Evolutionary conservation across 441 rosid genomes (phyloP), one percentile per base, ranked within the genome.

Genomic region (Croton setiger): DNA sequence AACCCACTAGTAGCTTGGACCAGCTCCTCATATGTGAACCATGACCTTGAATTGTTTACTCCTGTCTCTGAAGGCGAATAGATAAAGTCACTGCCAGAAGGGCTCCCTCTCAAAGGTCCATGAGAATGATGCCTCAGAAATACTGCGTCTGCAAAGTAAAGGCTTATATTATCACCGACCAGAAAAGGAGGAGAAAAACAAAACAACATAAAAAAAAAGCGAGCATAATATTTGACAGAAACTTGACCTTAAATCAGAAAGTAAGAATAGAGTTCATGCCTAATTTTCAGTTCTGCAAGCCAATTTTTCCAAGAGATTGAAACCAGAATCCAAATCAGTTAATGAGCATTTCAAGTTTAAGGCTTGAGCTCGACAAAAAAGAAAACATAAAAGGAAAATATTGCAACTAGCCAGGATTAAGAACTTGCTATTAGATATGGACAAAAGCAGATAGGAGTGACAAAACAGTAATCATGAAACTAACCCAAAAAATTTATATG

Each of bases 11-110:
- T 92, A 57, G 92, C 97, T 74, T 75, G 84, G 49, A 73, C 67
- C 63, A 94, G 85, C 59, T 94, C 99, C 4, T 86, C 90, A 70
- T 88, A 94, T 0, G 97, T 80, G 80, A 87, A 88, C 89, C 90
- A 83, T 48, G 90, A 75, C 79, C 80, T 84, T 59, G 92, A 90
- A 74, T 83, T 85, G 74, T 76, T 82, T 60, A 82, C 80, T 41
- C 90, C 86, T 23, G 87, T 66, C 61, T 85, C 87, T 39, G 89
- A 68, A 1, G 84, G 80, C 0, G 88, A 80, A 75, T 77, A 78
- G 21, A 78, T 59, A 55, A 73, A 75, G 71, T 79, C 87, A 72
- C 77, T 76, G 36, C 81, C 76, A 48, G 87, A 73, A 70, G 76
- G 83, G 64, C 78, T 79, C 48, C 78, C 76, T 11, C 69, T 61